Evolutionary conservation across 2,329 filamentous ascomycete genomes (phyloP), one percentile per base, ranked within the genome.

Genomic region (Rhytidhysteron rufulum): DNA sequence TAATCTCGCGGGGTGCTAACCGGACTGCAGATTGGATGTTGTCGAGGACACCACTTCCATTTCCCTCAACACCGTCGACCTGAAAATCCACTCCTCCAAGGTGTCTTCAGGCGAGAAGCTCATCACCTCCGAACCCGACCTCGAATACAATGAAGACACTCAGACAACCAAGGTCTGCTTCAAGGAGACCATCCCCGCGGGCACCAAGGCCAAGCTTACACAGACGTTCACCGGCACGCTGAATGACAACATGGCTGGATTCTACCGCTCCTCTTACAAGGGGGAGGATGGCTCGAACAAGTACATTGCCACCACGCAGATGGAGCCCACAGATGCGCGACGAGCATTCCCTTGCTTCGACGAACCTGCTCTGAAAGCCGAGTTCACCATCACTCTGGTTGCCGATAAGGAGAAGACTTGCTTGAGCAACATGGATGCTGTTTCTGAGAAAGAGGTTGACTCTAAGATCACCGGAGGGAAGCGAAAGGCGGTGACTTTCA

Each of bases 311-410:
- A 91, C 89, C 19, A 88, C 88, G 15, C 91, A 97, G 74, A 95
- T 97, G 86, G 91, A 97, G 72, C 85, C 91, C 29, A 96, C 91
- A 11, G 91, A 97, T 70, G 90, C 88, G 47, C 81, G 91, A 55
- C 79, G 90, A 54, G 89, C 91, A 5, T 95, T 97, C 71, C 91
- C 91, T 31, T 96, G 91, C 70, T 96, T 96, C 65, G 91, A 97
- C 61, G 93, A 97, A 72, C 91, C 91, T 20, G 85, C 88, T 19
- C 77, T 97, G 53, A 97, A 97, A 75, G 88, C 91, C 29, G 84
- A 86, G 51, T 97, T 95, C 69, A 91, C 88, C 21, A 82, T 96
- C 48, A 95, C 90, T 0, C 76, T 97, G 53, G 78, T 97, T 54
- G 89, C 91, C 4, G 90, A 96, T 67, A 87, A 94, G 72, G 75